Conservation (phyloP, 75 land plant species). For the Picea glauca region DNA sequence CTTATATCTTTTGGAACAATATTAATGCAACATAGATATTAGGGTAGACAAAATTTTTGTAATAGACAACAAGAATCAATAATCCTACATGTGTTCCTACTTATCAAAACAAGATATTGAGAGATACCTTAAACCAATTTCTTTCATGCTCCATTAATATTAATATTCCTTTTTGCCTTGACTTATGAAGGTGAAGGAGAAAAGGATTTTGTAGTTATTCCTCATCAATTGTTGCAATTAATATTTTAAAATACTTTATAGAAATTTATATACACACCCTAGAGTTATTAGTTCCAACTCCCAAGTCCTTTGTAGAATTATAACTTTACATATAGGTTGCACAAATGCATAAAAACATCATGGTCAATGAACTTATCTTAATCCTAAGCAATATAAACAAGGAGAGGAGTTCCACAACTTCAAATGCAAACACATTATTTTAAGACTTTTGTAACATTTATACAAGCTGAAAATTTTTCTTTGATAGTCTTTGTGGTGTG, state of each 20-base stretch:
- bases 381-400: not conserved
- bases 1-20: not conserved
- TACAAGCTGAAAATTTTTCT: not conserved
- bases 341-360: not conserved
- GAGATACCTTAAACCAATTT: too few species aligned
- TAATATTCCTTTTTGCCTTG: not conserved
- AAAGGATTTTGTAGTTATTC: constrained; percentile 31
- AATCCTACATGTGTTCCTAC: not conserved
- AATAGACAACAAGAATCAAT: not conserved
- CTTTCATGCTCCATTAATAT: not conserved
- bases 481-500: not conserved
- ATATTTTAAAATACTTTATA: not conserved
- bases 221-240: not conserved
- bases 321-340: not conserved
- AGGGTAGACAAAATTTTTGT: not conserved
- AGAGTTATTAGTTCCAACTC: not conserved
- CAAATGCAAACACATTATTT: not conserved
- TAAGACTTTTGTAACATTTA: not conserved
- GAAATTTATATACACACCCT: not conserved
- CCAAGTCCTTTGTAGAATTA: not conserved
- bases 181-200: constrained; percentile 88
- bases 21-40: not conserved
- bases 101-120: not conserved
- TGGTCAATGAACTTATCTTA: not conserved
- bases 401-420: not conserved